Evolutionary conservation across 306 rosid genomes (phyloP), one percentile per base, ranked within the genome.

Genomic region (Dalbergia cochinchinensis): DNA sequence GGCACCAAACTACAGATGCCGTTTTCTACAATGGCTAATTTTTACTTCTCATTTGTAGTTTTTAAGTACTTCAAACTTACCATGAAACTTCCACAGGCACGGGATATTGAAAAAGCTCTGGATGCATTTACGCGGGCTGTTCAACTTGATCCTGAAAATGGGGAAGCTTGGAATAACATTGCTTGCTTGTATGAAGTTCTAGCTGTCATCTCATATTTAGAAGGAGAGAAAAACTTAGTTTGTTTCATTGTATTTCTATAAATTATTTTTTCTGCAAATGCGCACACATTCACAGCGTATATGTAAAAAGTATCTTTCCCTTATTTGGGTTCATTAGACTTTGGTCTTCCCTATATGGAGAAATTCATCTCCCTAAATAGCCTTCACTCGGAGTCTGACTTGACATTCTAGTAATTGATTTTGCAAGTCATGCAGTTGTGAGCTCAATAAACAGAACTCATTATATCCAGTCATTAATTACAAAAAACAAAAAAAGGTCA

Each of bases 151-250:
- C 99, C 99, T 57, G 98, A 92, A 44, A 95, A 95, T 44, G 99
- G 99, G 86, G 99, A 95, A 90, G 98, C 99, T 70, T 95, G 99
- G 99, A 95, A 95, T 85, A 95, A 95, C 80, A 89, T 95, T 76
- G 99, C 99, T 89, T 92, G 99, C 83, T 83, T 95, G 99, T 95
- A 90, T 78, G 98, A 44, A 69, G 50, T 79, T 78, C 69, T 69
- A 65, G 9, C 81, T 77, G 78, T 63, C 54, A 26, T 82, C 63
- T 80, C 51, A 39, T 50, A 42, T 71, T 76, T 2, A 34, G 35
- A 14, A 44, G 14, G 57, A 26, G 61, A 61, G 67, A 71, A 57
- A 19, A 14, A 4, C 53, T 59, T 57, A 7, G 61, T 22, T 69
- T 63, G 53, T 65, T 59, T 26, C 31, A 3, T 65, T 67, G 64